Conservation (phyloP, 2,329 filamentous ascomycete species). For the Aureobasidium sp. region DNA sequence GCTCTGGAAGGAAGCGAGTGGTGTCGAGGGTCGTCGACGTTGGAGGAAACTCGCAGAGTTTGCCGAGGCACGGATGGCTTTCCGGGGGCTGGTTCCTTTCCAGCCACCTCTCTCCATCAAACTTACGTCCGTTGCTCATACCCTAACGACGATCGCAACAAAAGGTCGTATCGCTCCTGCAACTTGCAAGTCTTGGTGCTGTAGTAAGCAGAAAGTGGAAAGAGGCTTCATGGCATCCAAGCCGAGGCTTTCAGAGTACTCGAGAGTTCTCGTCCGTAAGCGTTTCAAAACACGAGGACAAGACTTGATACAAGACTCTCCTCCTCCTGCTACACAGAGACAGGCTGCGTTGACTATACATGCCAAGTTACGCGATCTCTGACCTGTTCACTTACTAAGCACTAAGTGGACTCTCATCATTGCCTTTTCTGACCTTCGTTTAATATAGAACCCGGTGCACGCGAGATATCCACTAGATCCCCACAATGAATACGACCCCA, state of each 20-base stretch:
- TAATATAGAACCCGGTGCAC: neutral
- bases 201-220: neutral
- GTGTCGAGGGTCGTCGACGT: neutral
- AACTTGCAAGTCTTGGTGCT: neutral
- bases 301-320: neutral
- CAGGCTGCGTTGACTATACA: neutral
- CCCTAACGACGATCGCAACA: neutral
- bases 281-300: neutral
- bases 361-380: neutral
- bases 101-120: neutral
- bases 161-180: neutral
- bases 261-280: neutral
- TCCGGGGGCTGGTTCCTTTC: neutral
- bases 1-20: neutral
- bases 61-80: conserved; percentile 2
- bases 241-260: neutral
- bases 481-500: neutral
- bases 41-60: neutral
- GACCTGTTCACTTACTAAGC: neutral
- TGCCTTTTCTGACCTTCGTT: neutral
- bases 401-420: neutral
- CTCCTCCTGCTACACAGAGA: neutral
- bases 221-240: neutral
- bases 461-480: neutral
- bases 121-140: neutral